Base-by-base conservation (phyloP, 2,329 filamentous ascomycete genomes). In the Penicillium concentricum region DNA sequence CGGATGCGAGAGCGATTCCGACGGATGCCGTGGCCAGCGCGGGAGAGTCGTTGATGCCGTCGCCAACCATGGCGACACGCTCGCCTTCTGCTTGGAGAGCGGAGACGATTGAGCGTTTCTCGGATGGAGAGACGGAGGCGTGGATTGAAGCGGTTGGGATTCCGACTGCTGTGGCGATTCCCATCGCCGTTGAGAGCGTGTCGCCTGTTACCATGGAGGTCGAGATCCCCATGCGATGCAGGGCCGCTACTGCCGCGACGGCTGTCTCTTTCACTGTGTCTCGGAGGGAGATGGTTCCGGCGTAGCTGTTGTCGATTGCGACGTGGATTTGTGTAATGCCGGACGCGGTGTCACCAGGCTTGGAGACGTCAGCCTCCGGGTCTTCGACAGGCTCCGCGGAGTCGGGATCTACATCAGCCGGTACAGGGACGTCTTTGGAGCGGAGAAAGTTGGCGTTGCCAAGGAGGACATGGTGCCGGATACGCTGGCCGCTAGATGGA, bases 11-110 rank as follows among this genome's bases (percentile, higher is more conserved):
- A 56, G 92, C 92, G 64, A 99, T 96, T 61, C 94, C 94, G 28
- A 97, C 87, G 65, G 96, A 87, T 12, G 94, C 92, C 0, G 92
- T 96, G 0, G 92, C 94, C 12, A 99, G 85, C 0, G 94, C 94
- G 0, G 94, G 94, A 0, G 92, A 96, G 78, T 99, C 94, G 75
- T 99, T 99, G 82, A 99, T 97, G 41, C 94, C 94, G 73, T 99
- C 94, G 51, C 94, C 92, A 15, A 97, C 92, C 94, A 99, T 99
- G 64, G 91, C 94, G 26, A 97, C 91, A 48, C 89, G 81, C 66
- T 92, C 84, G 59, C 91, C 91, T 49, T 81, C 75, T 0, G 81
- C 79, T 76, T 97, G 91, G 18, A 97, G 82, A 52, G 88, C 79
- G 48, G 86, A 84, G 66, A 99, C 83, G 64, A 97, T 95, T 28